Percentiles rank a stretch among this genome's conserved stretches.
These are phyloP conservation scores for Fusarium sp. DNA, from an alignment of 2,329 filamentous ascomycete species.

Conservation along the genomic window DNA sequence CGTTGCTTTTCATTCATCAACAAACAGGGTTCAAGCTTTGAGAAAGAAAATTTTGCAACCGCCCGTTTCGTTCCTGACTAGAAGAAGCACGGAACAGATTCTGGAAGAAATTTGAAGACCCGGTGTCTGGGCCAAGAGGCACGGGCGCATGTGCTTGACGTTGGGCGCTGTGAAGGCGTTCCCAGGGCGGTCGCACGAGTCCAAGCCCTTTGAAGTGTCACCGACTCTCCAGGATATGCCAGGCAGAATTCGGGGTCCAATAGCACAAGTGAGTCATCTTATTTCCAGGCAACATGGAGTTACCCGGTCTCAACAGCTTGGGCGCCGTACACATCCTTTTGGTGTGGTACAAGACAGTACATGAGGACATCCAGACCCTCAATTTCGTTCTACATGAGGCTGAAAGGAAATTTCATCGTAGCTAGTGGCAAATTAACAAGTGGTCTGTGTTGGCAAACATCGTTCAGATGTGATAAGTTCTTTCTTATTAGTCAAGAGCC, in stretches of 20 bases:
- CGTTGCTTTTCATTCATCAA: neutral
- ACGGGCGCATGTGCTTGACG: conserved; percentile 17
- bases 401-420: conserved; percentile 1
- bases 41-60: neutral
- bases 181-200: conserved; percentile 2
- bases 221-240: conserved; percentile 27
- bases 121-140: conserved; percentile 3
- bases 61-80: neutral
- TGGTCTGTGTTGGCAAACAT: conserved; percentile 18
- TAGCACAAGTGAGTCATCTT: conserved; percentile 4
- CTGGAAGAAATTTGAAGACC: neutral
- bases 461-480: neutral
- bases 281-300: conserved; percentile 22
- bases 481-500: conserved; percentile 10
- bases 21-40: conserved; percentile 17
- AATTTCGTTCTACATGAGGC: conserved; percentile 13
- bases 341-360: conserved; percentile 32
- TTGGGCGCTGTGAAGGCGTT: neutral
- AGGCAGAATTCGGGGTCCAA: conserved; percentile 11
- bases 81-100: conserved; percentile 14
- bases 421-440: conserved; percentile 17
- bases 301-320: conserved; percentile 4
- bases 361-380: conserved; percentile 6
- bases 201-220: neutral
- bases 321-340: conserved; percentile 8